A percentile compares a stretch with the other conserved stretches of the same genome.
Conservation (phyloP, 176 grass and related monocot species). For the Triticum timopheevii region DNA sequence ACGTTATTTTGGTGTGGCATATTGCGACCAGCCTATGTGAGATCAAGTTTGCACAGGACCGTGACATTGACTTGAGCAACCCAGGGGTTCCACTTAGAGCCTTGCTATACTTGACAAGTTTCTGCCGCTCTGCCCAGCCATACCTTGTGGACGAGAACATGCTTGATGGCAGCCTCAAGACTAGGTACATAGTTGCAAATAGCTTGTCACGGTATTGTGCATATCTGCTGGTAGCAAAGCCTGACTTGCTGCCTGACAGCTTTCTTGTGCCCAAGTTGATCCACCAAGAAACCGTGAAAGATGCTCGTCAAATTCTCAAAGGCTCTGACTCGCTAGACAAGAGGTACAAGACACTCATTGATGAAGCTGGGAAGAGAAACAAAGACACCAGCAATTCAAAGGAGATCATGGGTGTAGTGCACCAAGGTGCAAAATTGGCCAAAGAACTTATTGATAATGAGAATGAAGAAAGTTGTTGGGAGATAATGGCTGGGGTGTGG, state of each 20-base stretch:
- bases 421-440: conserved; percentile 8
- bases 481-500: conserved; percentile 32
- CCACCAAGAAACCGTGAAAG: not conserved
- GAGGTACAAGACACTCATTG: no score
- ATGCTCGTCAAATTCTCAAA: conserved; percentile 1
- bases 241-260: conserved; percentile 43
- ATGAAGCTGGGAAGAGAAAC: not conserved
- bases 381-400: no score
- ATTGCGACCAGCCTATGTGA: conserved; percentile 45
- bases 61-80: not conserved
- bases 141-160: not conserved
- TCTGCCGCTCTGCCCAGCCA: not conserved
- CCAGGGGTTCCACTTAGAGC: not conserved
- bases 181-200: not conserved
- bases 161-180: no score
- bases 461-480: not conserved
- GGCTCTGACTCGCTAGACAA: not conserved
- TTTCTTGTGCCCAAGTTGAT: not conserved
- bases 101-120: no score
- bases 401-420: not conserved
- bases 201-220: conserved; percentile 50
- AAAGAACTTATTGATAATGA: not conserved
- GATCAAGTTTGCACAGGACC: not conserved
- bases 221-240: conserved; percentile 38
- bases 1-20: conserved; percentile 42